A percentile compares a stretch with the other conserved stretches of the same genome.
Evolutionary conservation across 2,329 filamentous ascomycete species (phyloP).

Genomic region (Sporothrix pseudoabietina): DNA sequence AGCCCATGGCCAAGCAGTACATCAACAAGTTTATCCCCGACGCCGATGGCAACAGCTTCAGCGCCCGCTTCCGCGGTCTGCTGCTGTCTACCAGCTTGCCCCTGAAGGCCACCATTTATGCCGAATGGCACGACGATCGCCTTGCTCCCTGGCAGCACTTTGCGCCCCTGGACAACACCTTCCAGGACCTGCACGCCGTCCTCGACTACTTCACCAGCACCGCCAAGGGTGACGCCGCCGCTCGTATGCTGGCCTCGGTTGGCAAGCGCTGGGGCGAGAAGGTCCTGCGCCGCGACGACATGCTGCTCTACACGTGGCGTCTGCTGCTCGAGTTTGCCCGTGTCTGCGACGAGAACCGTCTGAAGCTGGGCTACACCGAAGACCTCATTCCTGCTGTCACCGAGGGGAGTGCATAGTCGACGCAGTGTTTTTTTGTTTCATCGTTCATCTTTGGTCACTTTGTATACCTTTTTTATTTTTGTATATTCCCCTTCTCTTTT

Average conservation of each 20-base stretch:
- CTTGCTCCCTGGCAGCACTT: conserved; percentile 73
- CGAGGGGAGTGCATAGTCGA: neutral
- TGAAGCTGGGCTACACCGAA: conserved; percentile 49
- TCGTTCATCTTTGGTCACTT: neutral
- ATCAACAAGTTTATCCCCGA: conserved; percentile 68
- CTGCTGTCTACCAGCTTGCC: conserved; percentile 65
- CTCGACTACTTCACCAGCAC: conserved; percentile 63
- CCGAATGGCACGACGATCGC: conserved; percentile 74
- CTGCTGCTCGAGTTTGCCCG: conserved; percentile 61
- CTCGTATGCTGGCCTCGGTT: conserved; percentile 59
- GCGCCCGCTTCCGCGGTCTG: conserved; percentile 64
- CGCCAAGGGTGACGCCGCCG: conserved; percentile 55
- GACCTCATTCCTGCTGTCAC: conserved; percentile 41
- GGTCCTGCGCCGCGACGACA: conserved; percentile 65
- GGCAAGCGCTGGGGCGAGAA: conserved; percentile 64
- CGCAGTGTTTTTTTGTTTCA: neutral
- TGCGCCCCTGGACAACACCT: conserved; percentile 69
- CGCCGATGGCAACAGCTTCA: conserved; percentile 69
- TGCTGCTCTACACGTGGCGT: conserved; percentile 66
- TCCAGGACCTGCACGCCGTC: conserved; percentile 65
- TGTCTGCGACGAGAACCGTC: conserved; percentile 50
- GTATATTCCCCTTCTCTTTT: neutral
- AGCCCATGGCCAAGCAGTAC: conserved; percentile 54
- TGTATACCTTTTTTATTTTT: neutral
- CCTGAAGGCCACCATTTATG: conserved; percentile 71